These are phyloP conservation scores for Chalaropsis ovoidea DNA, from an alignment of 2,329 filamentous ascomycete genomes.

Conservation along the genomic window DNA sequence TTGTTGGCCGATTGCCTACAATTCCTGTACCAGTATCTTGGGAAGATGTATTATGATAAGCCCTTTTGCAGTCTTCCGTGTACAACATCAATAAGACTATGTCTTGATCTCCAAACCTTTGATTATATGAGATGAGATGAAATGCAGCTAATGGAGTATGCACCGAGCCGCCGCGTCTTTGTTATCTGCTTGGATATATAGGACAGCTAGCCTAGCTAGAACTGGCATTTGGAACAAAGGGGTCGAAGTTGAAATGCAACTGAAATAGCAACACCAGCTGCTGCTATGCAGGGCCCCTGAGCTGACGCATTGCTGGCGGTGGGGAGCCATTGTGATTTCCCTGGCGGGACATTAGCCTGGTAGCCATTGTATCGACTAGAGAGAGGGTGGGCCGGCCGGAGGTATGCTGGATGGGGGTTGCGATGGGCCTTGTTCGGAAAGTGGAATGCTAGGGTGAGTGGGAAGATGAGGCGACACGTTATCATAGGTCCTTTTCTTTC, in stretches of 20 bases:
- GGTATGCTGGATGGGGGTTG: neutral
- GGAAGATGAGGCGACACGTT: neutral
- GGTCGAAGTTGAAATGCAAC: conserved; percentile 3
- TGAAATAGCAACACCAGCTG: neutral
- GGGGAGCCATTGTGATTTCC: conserved; percentile 4
- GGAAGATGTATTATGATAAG: conserved; percentile 14
- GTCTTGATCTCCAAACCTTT: neutral
- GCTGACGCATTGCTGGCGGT: neutral
- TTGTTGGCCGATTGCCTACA: neutral
- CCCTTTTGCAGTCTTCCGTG: conserved; percentile 14
- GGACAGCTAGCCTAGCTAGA: no score
- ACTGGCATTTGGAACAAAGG: conserved; percentile 12
- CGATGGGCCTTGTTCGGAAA: neutral
- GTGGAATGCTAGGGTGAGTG: neutral
- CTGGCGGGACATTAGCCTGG: neutral
- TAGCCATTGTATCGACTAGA: neutral
- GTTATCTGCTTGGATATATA: neutral
- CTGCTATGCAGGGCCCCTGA: neutral
- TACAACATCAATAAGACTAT: conserved; percentile 21
- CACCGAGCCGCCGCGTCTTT: neutral
- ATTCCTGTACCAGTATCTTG: conserved; percentile 24
- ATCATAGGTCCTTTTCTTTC: neutral
- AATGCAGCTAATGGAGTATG: neutral
- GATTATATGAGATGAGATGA: neutral
- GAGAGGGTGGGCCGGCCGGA: neutral